phyloP scores from a whole-genome alignment of 805 yeast species.

The Jamesozyma rosinii region DNA sequence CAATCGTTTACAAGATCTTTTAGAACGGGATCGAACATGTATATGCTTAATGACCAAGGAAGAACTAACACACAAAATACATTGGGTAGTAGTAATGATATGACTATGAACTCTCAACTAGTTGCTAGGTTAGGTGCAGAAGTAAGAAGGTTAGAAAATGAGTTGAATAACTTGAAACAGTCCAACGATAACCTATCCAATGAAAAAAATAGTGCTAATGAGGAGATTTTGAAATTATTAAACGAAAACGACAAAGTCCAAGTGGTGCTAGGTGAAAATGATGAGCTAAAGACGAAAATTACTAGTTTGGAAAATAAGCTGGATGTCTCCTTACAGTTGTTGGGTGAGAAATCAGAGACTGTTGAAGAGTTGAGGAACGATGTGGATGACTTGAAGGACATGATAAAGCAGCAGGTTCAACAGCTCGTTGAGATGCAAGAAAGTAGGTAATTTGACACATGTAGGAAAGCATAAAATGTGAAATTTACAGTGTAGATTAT shows the following conservation, averaged over 20 bases:
- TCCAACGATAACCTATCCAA: slow-evolving; percentile 44
- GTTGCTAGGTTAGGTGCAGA: slow-evolving; percentile 68
- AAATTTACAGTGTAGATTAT: background rate
- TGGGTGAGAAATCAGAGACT: slow-evolving; percentile 82
- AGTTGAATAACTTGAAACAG: slow-evolving; percentile 54
- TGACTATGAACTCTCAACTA: slow-evolving; percentile 38
- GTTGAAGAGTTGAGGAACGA: slow-evolving; percentile 84
- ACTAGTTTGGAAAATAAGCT: slow-evolving; percentile 35
- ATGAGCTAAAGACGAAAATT: slow-evolving; percentile 27
- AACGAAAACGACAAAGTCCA: slow-evolving; percentile 43
- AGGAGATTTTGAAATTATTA: slow-evolving; percentile 53
- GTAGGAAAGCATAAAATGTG: no score
- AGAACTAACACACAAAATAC: background rate
- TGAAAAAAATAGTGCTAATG: slow-evolving; percentile 60
- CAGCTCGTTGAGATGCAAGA: slow-evolving; percentile 65
- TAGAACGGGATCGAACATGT: background rate
- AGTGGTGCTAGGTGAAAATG: slow-evolving; percentile 29
- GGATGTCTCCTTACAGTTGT: slow-evolving; percentile 51
- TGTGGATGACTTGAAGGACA: slow-evolving; percentile 77
- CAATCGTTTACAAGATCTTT: background rate
- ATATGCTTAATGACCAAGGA: background rate
- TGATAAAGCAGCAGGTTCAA: slow-evolving; percentile 76
- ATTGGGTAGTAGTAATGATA: background rate
- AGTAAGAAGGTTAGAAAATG: slow-evolving; percentile 72
- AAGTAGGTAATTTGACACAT: slow-evolving; percentile 9